Evolutionary conservation across 345 rosid genomes (phyloP).

Genomic region (Syzygium oleosum): DNA sequence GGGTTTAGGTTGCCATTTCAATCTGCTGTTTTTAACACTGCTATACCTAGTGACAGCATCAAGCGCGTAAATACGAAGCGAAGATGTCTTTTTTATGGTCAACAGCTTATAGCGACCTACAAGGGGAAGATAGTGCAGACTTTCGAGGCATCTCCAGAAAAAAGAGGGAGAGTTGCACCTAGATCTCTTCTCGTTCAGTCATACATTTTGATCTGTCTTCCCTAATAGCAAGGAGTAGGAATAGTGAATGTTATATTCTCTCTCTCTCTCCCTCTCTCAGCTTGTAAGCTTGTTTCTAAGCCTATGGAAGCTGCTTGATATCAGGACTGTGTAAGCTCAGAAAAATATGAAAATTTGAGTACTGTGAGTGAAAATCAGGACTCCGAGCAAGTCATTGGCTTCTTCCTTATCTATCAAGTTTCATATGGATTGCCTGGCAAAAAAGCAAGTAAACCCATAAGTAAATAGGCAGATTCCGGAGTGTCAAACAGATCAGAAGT

Average conservation of each 20-base stretch:
- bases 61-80: not conserved
- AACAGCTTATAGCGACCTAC: not conserved
- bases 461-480: not conserved
- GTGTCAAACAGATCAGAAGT: not conserved
- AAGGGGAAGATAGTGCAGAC: not conserved
- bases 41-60: not conserved
- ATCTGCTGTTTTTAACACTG: not conserved
- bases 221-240: not conserved
- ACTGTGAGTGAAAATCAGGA: not conserved
- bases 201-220: not conserved
- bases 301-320: not conserved
- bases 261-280: not conserved
- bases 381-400: not conserved
- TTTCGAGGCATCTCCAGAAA: not conserved
- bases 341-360: not conserved
- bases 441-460: not conserved
- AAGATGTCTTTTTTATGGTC: not conserved
- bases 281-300: not conserved
- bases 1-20: not conserved
- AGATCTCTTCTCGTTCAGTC: not conserved
- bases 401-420: not conserved
- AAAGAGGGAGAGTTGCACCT: not conserved
- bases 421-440: not conserved
- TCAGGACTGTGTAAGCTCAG: not conserved
- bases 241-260: not conserved